These are phyloP conservation scores for Aegilops longissima DNA, from an alignment of 176 grass and related monocot genomes.

Conservation along the genomic window DNA sequence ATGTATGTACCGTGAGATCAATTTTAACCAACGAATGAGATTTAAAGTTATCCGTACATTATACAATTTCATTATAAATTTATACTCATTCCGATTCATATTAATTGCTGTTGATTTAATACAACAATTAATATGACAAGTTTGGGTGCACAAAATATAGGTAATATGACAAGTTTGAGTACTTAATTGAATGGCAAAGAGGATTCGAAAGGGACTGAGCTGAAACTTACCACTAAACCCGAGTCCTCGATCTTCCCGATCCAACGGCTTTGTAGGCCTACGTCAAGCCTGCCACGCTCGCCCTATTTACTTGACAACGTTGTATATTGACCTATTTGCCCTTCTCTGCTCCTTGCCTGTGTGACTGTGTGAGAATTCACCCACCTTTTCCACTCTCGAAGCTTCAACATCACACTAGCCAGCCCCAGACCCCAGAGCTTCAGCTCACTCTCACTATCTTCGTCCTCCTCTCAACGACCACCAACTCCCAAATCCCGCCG, in stretches of 20 bases:
- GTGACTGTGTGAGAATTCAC: background rate
- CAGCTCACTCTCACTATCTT: constrained; percentile 9
- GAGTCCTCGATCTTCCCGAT: background rate
- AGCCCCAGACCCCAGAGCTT: background rate
- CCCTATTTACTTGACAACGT: background rate
- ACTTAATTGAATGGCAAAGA: no score
- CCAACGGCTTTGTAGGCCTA: background rate
- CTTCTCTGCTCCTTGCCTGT: background rate
- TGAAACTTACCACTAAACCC: background rate
- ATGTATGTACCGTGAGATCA: no score
- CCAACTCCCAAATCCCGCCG: constrained; percentile 13
- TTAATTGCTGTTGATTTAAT: no score
- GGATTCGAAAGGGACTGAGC: no score
- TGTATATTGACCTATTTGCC: background rate
- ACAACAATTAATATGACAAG: no score
- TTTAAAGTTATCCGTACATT: no score
- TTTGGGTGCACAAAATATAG: no score
- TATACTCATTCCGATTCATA: no score
- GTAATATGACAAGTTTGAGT: no score
- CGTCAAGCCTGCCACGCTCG: background rate
- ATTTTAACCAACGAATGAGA: no score
- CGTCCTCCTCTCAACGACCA: background rate
- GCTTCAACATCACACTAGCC: background rate
- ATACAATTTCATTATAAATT: no score
- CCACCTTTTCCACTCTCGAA: background rate